phyloP scores from a whole-genome alignment of 805 yeast species.

The Nakazawaea pomicola region DNA sequence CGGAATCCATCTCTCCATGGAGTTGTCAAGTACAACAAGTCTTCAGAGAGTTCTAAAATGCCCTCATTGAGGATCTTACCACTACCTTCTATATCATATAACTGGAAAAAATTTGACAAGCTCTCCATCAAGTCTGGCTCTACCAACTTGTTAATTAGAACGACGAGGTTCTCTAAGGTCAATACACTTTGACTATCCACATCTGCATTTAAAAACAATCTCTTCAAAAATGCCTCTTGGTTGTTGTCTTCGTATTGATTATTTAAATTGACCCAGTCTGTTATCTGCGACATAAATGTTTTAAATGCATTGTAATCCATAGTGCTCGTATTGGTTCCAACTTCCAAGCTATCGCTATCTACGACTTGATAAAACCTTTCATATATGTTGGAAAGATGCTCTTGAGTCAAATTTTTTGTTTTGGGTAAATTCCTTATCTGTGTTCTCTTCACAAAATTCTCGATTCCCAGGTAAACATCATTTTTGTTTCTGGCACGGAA shows the following conservation, averaged over 20 bases:
- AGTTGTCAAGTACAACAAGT: conserved; percentile 70
- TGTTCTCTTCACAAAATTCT: conserved; percentile 85
- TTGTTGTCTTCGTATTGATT: conserved; percentile 32
- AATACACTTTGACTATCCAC: conserved; percentile 47
- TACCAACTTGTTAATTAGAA: conserved; percentile 65
- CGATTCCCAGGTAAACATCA: conserved; percentile 79
- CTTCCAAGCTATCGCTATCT: conserved; percentile 34
- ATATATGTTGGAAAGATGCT: conserved; percentile 65
- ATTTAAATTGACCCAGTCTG: conserved; percentile 61
- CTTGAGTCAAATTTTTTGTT: conserved; percentile 52
- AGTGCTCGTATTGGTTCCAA: conserved; percentile 20
- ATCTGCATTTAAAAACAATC: conserved; percentile 62
- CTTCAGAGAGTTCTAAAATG: conserved; percentile 83
- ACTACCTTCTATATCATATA: conserved; percentile 58
- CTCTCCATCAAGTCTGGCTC: conserved; percentile 74
- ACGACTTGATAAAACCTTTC: conserved; percentile 80
- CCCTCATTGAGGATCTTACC: conserved; percentile 73
- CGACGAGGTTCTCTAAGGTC: conserved; percentile 62
- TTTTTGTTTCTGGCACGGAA: conserved; percentile 69
- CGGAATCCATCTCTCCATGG: conserved; percentile 77
- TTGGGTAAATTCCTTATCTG: conserved; percentile 84
- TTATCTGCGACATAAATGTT: conserved; percentile 70
- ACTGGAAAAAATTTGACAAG: conserved; percentile 70
- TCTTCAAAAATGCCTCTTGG: conserved; percentile 46
- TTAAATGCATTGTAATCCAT: conserved; percentile 73